Percentiles rank a stretch among this genome's conserved stretches.
Conservation (phyloP, 306 rosid species). For the Alnus rubra region DNA sequence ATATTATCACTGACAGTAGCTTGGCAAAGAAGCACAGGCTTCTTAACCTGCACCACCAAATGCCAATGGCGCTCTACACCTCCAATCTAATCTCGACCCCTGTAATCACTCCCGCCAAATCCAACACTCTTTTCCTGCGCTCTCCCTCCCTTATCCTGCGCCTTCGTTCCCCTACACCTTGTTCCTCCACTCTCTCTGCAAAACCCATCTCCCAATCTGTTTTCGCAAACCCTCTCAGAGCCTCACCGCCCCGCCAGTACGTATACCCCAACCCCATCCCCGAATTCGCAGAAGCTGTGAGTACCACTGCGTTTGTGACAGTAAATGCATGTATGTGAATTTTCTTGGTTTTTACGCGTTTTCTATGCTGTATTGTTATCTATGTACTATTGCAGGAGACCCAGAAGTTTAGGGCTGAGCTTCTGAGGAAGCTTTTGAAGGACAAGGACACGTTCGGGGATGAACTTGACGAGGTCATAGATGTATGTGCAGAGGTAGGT, state of each 20-base stretch:
- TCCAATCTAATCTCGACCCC: neutral
- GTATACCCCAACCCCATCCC: slow-evolving; percentile 66
- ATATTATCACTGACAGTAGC: neutral
- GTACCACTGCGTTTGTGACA: neutral
- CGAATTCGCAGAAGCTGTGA: slow-evolving; percentile 49
- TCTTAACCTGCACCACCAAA: neutral
- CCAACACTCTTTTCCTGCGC: slow-evolving; percentile 23
- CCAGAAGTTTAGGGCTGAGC: slow-evolving; percentile 52
- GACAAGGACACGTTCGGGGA: slow-evolving; percentile 58
- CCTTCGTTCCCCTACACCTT: slow-evolving; percentile 3
- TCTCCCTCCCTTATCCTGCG: slow-evolving; percentile 16
- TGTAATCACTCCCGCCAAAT: slow-evolving; percentile 20
- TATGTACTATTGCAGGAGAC: slow-evolving; percentile 48
- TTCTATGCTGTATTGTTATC: neutral
- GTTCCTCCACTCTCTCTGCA: neutral
- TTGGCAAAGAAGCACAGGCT: neutral
- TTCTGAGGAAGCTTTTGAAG: slow-evolving; percentile 47
- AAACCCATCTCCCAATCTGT: slow-evolving; percentile 30
- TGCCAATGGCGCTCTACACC: slow-evolving; percentile 26
- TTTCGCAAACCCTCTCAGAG: slow-evolving; percentile 22
- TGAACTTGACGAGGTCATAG: slow-evolving; percentile 48
- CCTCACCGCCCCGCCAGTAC: slow-evolving; percentile 31
- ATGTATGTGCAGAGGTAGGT: slow-evolving; percentile 59
- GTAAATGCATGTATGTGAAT: neutral
- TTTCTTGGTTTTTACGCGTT: neutral